Conservation (phyloP, 805 yeast species). For the Ogataea populi-albae region DNA sequence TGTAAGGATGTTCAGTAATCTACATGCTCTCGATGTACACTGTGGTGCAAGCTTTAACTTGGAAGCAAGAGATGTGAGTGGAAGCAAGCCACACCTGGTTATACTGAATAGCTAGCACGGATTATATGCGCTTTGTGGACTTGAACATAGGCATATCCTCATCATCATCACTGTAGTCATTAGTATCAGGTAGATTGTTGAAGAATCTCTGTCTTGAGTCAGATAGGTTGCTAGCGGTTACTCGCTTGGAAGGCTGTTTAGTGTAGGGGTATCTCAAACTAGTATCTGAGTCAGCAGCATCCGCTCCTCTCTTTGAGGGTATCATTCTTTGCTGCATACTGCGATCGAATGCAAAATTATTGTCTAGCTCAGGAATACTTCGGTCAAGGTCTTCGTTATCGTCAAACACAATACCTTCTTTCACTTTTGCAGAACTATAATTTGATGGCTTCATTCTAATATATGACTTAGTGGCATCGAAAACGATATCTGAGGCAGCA, state of each 20-base stretch:
- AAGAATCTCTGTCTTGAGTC: slow-evolving; percentile 1
- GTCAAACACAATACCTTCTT: slow-evolving; percentile 13
- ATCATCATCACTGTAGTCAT: slow-evolving; percentile 23
- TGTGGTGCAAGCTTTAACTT: too few relatives aligned
- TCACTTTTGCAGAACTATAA: slow-evolving; percentile 12
- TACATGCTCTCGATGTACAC: too few relatives aligned
- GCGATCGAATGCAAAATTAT: slow-evolving; percentile 10
- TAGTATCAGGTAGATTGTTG: not conserved
- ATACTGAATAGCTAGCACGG: too few relatives aligned
- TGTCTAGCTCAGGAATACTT: slow-evolving; percentile 17
- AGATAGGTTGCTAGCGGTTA: slow-evolving; percentile 1
- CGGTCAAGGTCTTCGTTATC: slow-evolving; percentile 4
- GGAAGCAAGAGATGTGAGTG: too few relatives aligned
- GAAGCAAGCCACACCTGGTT: too few relatives aligned
- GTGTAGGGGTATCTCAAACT: not conserved
- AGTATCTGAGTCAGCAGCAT: not conserved
- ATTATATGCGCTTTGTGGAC: too few relatives aligned
- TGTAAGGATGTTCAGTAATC: too few relatives aligned
- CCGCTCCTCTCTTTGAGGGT: not conserved
- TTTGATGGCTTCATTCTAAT: slow-evolving; percentile 12
- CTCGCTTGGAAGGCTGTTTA: not conserved
- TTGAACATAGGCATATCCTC: slow-evolving; percentile 31
- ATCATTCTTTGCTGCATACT: slow-evolving; percentile 4
- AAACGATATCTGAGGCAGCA: slow-evolving; percentile 12
- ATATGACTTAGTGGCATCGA: slow-evolving; percentile 19